A percentile compares a stretch with the other conserved stretches of the same genome.
Conservation (phyloP, 768 basidiomycete species). For the Lyophyllum atratum region DNA sequence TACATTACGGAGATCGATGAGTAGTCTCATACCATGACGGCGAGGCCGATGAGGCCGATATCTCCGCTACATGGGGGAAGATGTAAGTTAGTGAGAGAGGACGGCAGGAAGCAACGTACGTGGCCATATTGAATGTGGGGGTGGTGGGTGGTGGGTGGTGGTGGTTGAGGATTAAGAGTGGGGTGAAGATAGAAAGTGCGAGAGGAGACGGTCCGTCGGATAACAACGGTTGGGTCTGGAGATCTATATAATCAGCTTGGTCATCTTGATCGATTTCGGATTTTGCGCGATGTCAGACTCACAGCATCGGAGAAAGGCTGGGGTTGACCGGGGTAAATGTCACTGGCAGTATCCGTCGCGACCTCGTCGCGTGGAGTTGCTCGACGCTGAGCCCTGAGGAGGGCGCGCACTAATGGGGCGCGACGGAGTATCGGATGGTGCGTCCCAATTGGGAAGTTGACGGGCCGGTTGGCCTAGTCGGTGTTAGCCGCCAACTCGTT, state of each 20-base stretch:
- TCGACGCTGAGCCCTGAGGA: neutral
- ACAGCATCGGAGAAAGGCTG: neutral
- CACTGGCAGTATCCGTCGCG: neutral
- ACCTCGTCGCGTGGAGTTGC: neutral
- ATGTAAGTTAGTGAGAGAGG: slow-evolving; percentile 11
- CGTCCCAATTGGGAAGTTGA: neutral
- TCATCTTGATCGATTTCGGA: slow-evolving; percentile 26
- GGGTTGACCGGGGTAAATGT: slow-evolving; percentile 12
- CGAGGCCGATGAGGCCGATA: slow-evolving; percentile 97
- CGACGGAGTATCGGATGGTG: neutral
- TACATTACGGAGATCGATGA: slow-evolving; percentile 20
- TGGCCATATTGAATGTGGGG: slow-evolving; percentile 47
- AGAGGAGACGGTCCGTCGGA: slow-evolving; percentile 22
- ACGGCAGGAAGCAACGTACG: slow-evolving; percentile 22
- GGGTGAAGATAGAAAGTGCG: slow-evolving; percentile 31
- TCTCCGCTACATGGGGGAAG: slow-evolving; percentile 68
- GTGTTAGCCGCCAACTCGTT: neutral
- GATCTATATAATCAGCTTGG: slow-evolving; percentile 21
- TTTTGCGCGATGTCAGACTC: slow-evolving; percentile 6
- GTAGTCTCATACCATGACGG: slow-evolving; percentile 82
- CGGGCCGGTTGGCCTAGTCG: neutral
- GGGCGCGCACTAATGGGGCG: too few relatives aligned
- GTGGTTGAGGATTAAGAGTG: slow-evolving; percentile 33
- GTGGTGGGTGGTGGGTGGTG: slow-evolving; percentile 38
- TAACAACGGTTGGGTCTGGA: slow-evolving; percentile 15